phyloP scores from a whole-genome alignment of 2,329 filamentous ascomycete species.

The Tricladium varicosporioides region DNA sequence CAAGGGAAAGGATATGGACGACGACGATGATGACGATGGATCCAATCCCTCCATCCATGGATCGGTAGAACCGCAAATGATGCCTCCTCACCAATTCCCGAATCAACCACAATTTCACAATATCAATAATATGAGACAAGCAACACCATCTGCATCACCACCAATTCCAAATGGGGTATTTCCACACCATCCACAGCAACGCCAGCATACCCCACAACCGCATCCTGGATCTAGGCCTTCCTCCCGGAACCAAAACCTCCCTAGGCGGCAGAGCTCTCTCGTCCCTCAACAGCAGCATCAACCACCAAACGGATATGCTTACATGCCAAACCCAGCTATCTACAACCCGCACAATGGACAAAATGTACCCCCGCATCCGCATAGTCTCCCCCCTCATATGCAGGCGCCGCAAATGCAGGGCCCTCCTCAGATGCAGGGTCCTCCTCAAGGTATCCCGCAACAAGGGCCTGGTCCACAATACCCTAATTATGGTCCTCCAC shows the following conservation, averaged over 20 bases:
- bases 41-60: slow-evolving; percentile 55
- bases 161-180: slow-evolving; percentile 63
- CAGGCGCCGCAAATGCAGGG: slow-evolving; percentile 32
- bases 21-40: slow-evolving; percentile 77
- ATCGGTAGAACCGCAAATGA: slow-evolving; percentile 53
- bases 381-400: slow-evolving; percentile 39
- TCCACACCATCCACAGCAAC: slow-evolving; percentile 43
- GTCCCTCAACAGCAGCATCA: slow-evolving; percentile 64
- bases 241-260: slow-evolving; percentile 79
- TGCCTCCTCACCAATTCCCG: slow-evolving; percentile 65
- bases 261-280: slow-evolving; percentile 73
- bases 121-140: slow-evolving; percentile 69
- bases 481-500: slow-evolving; percentile 38
- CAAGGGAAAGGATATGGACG: slow-evolving; percentile 66
- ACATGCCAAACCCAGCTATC: slow-evolving; percentile 81
- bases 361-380: slow-evolving; percentile 24
- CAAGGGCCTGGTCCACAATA: slow-evolving; percentile 41
- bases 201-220: slow-evolving; percentile 81
- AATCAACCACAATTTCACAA: slow-evolving; percentile 61
- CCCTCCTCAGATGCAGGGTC: not conserved
- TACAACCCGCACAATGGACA: slow-evolving; percentile 64
- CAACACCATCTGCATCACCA: slow-evolving; percentile 82
- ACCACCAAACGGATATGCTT: slow-evolving; percentile 72
- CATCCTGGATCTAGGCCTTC: slow-evolving; percentile 71
- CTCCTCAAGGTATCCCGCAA: slow-evolving; percentile 32